Base-by-base conservation (phyloP, 2,329 filamentous ascomycete species). In the Nakataea oryzae region DNA sequence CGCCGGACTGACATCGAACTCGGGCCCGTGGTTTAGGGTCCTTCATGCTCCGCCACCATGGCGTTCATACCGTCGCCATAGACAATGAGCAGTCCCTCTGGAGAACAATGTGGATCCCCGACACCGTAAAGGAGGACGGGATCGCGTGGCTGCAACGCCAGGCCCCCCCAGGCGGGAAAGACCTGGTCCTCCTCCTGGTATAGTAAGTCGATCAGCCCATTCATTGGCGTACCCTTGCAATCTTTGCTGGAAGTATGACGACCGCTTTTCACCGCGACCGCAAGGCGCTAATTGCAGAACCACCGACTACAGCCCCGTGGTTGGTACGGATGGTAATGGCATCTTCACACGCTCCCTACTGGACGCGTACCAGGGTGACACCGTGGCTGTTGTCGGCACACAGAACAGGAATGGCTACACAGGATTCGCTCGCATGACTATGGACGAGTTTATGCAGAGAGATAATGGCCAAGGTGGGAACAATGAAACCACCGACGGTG, bases 331-430 rank as follows among this genome's bases (percentile, higher is more conserved):
- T 59, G 79, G 81, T 0, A 83, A 86, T 13, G 81, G 83, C 4
- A 80, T 79, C 26, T 91, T 92, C 68, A 91, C 88, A 1, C 78
- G 79, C 50, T 76, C 77, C 64, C 76, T 90, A 64, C 72, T 92
- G 64, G 76, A 76, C 62, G 82, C 82, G 24, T 92, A 86, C 69
- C 69, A 76, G 55, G 86, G 86, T 34, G 81, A 87, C 67, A 85
- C 81, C 3, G 78, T 91, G 60, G 83, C 87, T n/a, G 84, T 89
- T 17, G 88, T 87, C 1, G 88, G 88, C 26, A 90, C 89, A 27
- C 88, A 91, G 74, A 91, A 91, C 70, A 74, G 74, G 26, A 91
- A 90, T 71, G 87, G 88, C 2, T 91, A 89, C 70, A 92, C 89
- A 0, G 86, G 81, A 0, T 91, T 91, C 71, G 79, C 76, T 61